A percentile compares a stretch with the other conserved stretches of the same genome.
Evolutionary conservation across 345 rosid genomes (phyloP).

Genomic region (Populus nigra): DNA sequence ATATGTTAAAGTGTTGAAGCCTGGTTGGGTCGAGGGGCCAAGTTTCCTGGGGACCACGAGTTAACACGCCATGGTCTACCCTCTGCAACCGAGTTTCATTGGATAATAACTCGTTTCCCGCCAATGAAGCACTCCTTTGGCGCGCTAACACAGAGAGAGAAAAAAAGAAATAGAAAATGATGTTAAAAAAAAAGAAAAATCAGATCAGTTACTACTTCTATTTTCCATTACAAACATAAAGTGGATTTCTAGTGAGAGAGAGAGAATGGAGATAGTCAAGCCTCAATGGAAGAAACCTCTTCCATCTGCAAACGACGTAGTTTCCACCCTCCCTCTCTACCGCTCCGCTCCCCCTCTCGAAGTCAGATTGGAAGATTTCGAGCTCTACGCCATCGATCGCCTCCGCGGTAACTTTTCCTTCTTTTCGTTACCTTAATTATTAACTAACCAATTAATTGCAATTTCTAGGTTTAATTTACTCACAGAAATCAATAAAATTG

Average conservation of each 20-base stretch:
- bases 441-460: neutral
- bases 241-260: neutral
- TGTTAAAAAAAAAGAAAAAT: neutral
- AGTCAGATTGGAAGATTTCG: constrained; percentile 87
- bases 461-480: neutral
- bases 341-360: constrained; percentile 78
- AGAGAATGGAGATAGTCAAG: constrained; percentile 51
- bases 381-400: constrained; percentile 85
- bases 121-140: constrained; percentile 13
- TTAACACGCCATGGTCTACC: too few species aligned
- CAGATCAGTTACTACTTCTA: neutral
- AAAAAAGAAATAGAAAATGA: too few species aligned
- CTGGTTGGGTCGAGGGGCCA: too few species aligned
- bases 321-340: constrained; percentile 59
- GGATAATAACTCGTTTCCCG: constrained; percentile 12
- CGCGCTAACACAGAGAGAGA: constrained; percentile 1
- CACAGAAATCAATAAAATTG: neutral
- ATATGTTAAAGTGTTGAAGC: too few species aligned
- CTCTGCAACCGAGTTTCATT: too few species aligned
- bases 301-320: constrained; percentile 24
- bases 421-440: neutral
- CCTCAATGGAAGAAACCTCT: constrained; percentile 22
- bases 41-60: too few species aligned
- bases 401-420: constrained; percentile 56
- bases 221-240: neutral